Evolutionary conservation across 106 monocot species (phyloP).

Genomic region (Triglochin maritima): DNA sequence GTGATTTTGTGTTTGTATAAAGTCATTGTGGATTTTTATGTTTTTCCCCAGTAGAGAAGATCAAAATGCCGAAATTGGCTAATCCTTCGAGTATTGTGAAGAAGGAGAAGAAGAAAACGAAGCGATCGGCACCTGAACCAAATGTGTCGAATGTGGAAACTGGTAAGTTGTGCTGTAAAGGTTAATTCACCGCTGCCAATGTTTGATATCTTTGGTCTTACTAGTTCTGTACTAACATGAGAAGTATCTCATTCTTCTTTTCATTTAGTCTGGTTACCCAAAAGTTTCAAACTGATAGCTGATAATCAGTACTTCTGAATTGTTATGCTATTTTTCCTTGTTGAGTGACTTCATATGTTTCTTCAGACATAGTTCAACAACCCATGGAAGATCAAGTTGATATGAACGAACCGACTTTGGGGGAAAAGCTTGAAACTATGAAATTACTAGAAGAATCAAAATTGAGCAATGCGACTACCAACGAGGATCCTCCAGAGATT

Average conservation of each 20-base stretch:
- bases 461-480: background rate
- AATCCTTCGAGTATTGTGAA: background rate
- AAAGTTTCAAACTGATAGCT: background rate
- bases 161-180: background rate
- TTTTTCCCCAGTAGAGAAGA: background rate
- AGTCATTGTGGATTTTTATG: background rate
- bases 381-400: conserved; percentile 1
- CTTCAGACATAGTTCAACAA: background rate
- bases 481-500: conserved; percentile 14
- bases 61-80: background rate
- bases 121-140: background rate
- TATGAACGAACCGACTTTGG: conserved; percentile 66
- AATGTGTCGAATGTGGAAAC: background rate
- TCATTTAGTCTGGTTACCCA: background rate
- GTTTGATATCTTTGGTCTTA: background rate
- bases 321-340: background rate
- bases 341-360: background rate
- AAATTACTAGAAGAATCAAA: conserved; percentile 26
- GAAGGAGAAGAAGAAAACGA: background rate
- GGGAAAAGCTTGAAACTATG: conserved; percentile 67
- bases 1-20: background rate
- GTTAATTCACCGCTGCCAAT: background rate
- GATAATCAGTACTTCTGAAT: background rate
- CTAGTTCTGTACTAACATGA: no score
- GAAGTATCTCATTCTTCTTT: background rate